Evolutionary conservation across 139 green algal species (phyloP).

Genomic region (Tetratostichococcus sp.): DNA sequence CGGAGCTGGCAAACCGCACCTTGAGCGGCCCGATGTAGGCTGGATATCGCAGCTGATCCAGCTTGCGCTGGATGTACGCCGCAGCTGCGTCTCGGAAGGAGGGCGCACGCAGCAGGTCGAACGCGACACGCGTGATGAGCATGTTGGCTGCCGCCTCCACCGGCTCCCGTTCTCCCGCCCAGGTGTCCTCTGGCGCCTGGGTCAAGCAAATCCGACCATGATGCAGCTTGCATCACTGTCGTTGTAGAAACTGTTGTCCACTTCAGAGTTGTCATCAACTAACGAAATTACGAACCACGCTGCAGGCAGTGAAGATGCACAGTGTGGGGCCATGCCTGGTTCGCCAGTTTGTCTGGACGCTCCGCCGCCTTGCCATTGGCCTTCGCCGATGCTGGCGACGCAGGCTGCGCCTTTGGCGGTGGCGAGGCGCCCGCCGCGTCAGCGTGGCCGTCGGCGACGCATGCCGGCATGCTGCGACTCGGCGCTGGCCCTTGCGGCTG

Average conservation of each 20-base stretch:
- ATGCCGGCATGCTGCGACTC: not conserved
- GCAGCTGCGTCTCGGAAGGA: slow-evolving; percentile 24
- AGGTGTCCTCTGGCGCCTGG: not conserved
- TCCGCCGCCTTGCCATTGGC: too few species aligned
- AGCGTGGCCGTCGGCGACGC: not conserved
- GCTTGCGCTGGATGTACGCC: slow-evolving; percentile 33
- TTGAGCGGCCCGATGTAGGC: slow-evolving; percentile 40
- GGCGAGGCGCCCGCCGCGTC: not conserved
- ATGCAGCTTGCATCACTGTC: too few species aligned
- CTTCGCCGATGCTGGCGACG: too few species aligned
- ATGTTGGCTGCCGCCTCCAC: slow-evolving; percentile 39
- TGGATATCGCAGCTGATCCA: slow-evolving; percentile 36
- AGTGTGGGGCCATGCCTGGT: too few species aligned
- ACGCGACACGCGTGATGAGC: slow-evolving; percentile 30
- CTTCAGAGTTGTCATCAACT: too few species aligned
- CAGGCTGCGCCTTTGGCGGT: not conserved
- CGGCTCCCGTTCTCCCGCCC: slow-evolving; percentile 2
- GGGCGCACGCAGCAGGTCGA: slow-evolving; percentile 44
- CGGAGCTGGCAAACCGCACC: too few species aligned
- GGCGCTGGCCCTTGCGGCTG: too few species aligned
- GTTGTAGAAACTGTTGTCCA: too few species aligned
- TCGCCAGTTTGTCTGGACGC: too few species aligned
- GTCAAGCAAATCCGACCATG: too few species aligned
- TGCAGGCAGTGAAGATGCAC: too few species aligned
- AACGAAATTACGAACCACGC: too few species aligned